These are phyloP conservation scores for Colletotrichum falcatum DNA, from an alignment of 2,329 filamentous ascomycete species.

Conservation along the genomic window DNA sequence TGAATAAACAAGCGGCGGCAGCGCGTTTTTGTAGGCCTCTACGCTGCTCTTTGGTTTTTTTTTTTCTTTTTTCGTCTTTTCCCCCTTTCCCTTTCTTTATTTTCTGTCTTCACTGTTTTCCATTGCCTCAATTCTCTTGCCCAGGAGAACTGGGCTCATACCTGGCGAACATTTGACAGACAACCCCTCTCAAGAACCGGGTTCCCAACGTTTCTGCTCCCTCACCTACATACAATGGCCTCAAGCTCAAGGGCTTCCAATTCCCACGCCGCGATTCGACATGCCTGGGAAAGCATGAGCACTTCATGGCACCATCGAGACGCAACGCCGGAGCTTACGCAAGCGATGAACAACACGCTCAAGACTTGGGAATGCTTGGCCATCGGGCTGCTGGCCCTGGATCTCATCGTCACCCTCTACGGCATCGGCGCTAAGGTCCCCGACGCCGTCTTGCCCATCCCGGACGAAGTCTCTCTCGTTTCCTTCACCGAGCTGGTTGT, in stretches of 20 bases:
- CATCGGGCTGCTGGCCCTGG: not conserved
- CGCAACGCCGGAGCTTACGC: not conserved
- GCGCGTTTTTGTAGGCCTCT: not conserved
- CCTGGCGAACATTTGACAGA: no score
- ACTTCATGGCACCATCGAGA: no score
- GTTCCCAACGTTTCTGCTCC: not conserved
- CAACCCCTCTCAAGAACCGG: not conserved
- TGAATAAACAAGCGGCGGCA: not conserved
- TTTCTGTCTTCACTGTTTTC: not conserved
- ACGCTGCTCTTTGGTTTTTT: not conserved
- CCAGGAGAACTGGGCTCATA: not conserved
- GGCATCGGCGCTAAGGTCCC: constrained; percentile 19
- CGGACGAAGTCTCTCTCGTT: not conserved
- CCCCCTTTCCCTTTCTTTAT: no score
- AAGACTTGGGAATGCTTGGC: constrained; percentile 18
- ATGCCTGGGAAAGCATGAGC: not conserved
- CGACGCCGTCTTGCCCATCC: not conserved
- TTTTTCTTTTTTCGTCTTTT: no score
- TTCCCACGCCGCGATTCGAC: not conserved
- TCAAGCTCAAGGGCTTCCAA: not conserved
- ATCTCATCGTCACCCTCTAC: constrained; percentile 26
- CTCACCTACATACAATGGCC: not conserved
- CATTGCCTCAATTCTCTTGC: not conserved
- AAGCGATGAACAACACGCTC: not conserved
- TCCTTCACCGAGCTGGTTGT: constrained; percentile 24